Evolutionary conservation across 2,329 filamentous ascomycete species (phyloP).

Genomic region (Fusarium setosum): DNA sequence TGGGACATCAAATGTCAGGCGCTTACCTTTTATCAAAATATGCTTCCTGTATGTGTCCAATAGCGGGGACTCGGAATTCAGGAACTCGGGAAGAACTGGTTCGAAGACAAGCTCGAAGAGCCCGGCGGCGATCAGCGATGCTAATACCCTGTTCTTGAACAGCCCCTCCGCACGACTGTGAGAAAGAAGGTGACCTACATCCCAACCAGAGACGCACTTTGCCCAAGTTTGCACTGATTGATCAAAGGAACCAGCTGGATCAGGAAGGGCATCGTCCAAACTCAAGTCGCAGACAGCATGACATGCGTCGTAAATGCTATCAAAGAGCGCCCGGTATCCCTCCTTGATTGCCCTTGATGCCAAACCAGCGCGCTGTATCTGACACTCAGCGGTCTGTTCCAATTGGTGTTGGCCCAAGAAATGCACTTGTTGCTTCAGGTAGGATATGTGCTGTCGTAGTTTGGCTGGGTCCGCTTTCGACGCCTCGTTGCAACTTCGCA

Average conservation of each 20-base stretch:
- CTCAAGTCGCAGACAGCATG: neutral
- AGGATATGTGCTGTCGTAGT: too few species aligned
- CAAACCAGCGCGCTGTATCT: too few species aligned
- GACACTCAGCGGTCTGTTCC: too few species aligned
- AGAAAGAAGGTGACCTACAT: neutral
- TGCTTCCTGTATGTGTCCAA: neutral
- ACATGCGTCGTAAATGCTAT: neutral
- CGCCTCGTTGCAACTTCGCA: too few species aligned
- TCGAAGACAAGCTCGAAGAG: conserved; percentile 1
- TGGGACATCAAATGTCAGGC: rapidly evolving
- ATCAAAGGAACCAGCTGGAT: neutral
- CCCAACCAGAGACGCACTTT: neutral
- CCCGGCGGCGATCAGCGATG: neutral
- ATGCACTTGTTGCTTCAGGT: too few species aligned
- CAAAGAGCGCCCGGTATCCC: too few species aligned
- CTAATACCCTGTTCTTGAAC: neutral
- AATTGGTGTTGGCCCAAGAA: too few species aligned
- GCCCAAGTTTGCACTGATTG: neutral
- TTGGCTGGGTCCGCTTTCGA: too few species aligned
- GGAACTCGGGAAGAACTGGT: neutral
- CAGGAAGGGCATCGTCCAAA: neutral
- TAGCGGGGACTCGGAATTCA: neutral
- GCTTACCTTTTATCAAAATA: neutral
- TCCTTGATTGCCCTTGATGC: too few species aligned
- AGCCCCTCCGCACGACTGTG: neutral